Evolutionary conservation across 1,139 yeast species (phyloP), one percentile per base, ranked within the genome.

Genomic region (Pichia sp.): DNA sequence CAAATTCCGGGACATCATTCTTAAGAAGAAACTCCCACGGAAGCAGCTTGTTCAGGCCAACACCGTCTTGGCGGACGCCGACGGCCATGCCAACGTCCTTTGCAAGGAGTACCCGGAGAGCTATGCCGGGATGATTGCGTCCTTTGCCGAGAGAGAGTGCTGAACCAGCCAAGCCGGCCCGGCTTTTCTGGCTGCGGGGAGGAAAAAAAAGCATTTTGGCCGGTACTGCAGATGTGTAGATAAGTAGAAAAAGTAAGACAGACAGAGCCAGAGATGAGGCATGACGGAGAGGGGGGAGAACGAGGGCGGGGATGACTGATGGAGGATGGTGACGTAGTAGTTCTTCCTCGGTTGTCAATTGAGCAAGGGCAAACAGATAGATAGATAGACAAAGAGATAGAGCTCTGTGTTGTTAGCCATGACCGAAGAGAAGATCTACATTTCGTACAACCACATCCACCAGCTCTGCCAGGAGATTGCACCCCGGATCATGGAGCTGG

Each of bases 41-140:
- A 85, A 84, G 69, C 95, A 88, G 68, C 79, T 86, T 64, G 83
- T 90, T 56, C 97, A 90, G 72, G 89, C 90, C 40, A 90, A 90
- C 70, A 85, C 95, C 7, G 65, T 34, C 6, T 5, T 72, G 29
- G 59, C 80, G 46, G 71, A 68, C 31, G 59, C 80, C 46, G 71
- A 69, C 31, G 75, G 69, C 14, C 75, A 71, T 29, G 63, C 65
- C n/a, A 83, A 10, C 38, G 38, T 87, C 41, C 77, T 72, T 46
- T 77, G 88, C 38, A 76, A 75, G 58, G 95, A 87, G 66, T 90
- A 90, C 64, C 86, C 82, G 27, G 92, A 87, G 66, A 75, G 83
- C n/a, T 83, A 83, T 62, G 74, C 75, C 42, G 96, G 95, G 36
- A 78, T 89, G 85, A 86, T 90, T 65, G 80, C 84, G 69, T 84